Conservation (phyloP, 768 basidiomycete genomes). For the Termitomyces sp. region DNA sequence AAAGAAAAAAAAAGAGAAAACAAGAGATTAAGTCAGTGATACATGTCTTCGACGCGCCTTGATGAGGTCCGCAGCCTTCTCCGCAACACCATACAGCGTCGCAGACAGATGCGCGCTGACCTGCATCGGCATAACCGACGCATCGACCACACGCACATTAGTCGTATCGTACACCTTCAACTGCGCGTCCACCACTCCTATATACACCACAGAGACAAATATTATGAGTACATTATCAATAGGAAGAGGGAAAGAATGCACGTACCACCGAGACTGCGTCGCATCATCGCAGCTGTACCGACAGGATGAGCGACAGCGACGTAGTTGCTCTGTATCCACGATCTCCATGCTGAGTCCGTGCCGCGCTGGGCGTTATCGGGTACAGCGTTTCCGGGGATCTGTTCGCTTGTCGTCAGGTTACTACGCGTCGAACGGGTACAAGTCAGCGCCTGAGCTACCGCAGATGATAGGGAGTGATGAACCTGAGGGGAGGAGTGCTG, state of each 20-base stretch:
- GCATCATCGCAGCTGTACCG: constrained; percentile 22
- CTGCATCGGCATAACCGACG: constrained; percentile 42
- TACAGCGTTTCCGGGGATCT: constrained; percentile 32
- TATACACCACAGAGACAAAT: constrained; percentile 1
- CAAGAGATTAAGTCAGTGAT: background rate
- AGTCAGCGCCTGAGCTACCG: background rate
- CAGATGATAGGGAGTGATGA: background rate
- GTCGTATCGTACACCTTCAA: constrained; percentile 40
- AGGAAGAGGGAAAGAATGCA: background rate
- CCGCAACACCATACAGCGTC: constrained; percentile 49
- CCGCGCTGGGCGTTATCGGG: constrained; percentile 40
- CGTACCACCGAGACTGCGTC: background rate
- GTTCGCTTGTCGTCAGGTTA: constrained; percentile 21
- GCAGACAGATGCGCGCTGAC: constrained; percentile 41
- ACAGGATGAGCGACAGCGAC: constrained; percentile 43
- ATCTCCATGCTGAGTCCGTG: constrained; percentile 38
- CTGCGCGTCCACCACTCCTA: constrained; percentile 44
- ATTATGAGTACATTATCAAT: background rate
- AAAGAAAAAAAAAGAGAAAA: background rate
- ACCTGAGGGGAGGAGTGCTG: background rate
- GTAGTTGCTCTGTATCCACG: constrained; percentile 38
- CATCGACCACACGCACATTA: constrained; percentile 49
- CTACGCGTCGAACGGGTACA: background rate
- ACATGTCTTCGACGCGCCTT: constrained; percentile 26
- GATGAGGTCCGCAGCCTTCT: constrained; percentile 49